Base-by-base conservation (phyloP, 345 rosid species). In the Sisymbrium irio region DNA sequence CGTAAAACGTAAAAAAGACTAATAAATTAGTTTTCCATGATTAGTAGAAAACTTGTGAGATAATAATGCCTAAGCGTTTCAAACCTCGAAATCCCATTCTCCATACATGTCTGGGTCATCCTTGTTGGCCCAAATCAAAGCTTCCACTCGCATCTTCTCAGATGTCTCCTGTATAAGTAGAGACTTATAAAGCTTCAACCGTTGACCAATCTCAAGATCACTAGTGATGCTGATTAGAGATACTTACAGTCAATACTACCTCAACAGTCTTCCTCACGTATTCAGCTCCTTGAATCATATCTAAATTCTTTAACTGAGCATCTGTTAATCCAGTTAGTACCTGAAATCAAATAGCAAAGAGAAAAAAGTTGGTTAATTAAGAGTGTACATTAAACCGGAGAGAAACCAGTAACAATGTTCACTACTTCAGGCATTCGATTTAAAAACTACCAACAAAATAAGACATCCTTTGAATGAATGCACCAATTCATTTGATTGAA, bases 11-110 rank as follows among this genome's bases (percentile, higher is more conserved):
- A 3, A 2, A 4, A 33, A 56, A 14, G 28, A 27, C 28, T 32
- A 32, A 35, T 25, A 5, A 13, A 32, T 40, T 11, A 35, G 9
- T 54, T 8, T 27, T 30, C 33, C 36, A 39, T 58, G 13, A 15
- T 22, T 56, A n/a, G 7, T 46, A 15, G 2, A 55, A 55, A n/a
- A 30, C 10, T 47, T 47, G 28, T 7, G 9, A 37, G 25, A 14
- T 46, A 46, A 46, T 46, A 22, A 27, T 6, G 35, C 14, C 10
- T 19, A 18, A 47, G 19, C 11, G 27, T 47, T 18, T 28, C 1
- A 50, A 45, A 94, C 97, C 99, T 95, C 88, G 25, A 92, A 88
- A 80, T 84, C 78, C 93, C 99, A 92, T 11, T 92, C 90, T 13
- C 98, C 99, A 70, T 78, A 84, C 84, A 95, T 70, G 78, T 86